A percentile compares a stretch with the other conserved stretches of the same genome.
Conservation (phyloP, 331 rosid genomes). For the Rhamnella rubrinervis region DNA sequence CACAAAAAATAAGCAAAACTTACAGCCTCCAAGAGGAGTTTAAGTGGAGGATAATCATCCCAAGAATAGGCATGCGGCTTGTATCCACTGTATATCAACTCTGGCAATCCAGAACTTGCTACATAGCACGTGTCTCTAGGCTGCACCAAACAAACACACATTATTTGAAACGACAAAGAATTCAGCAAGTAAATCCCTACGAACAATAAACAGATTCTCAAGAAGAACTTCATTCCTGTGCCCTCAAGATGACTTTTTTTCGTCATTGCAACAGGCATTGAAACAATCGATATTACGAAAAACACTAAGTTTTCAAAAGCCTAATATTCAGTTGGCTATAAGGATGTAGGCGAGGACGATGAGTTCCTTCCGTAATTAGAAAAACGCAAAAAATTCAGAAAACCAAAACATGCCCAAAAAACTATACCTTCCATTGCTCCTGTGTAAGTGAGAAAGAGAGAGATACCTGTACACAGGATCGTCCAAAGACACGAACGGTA, state of each 20-base stretch:
- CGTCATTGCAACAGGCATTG: background rate
- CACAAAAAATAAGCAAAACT: constrained; percentile 13
- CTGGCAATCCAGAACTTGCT: constrained; percentile 72
- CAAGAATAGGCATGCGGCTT: constrained; percentile 76
- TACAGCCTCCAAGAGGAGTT: constrained; percentile 74
- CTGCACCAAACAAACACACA: constrained; percentile 33
- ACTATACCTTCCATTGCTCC: too few species aligned
- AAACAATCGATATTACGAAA: background rate
- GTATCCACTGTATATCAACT: constrained; percentile 79
- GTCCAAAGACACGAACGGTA: constrained; percentile 79
- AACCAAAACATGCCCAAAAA: background rate
- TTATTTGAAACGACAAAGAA: background rate
- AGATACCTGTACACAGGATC: constrained; percentile 64
- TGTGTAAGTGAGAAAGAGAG: background rate
- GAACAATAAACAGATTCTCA: background rate
- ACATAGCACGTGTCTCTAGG: constrained; percentile 90
- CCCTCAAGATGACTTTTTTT: background rate
- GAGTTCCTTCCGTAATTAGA: too few species aligned
- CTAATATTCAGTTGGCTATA: too few species aligned
- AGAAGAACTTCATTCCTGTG: too few species aligned
- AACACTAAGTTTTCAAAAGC: background rate
- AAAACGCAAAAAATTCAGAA: background rate
- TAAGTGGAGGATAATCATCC: constrained; percentile 80
- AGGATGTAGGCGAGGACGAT: too few species aligned
- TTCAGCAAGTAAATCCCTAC: too few species aligned